phyloP scores from a whole-genome alignment of 164 flowering plant species.

The Chimonanthus praecox region DNA sequence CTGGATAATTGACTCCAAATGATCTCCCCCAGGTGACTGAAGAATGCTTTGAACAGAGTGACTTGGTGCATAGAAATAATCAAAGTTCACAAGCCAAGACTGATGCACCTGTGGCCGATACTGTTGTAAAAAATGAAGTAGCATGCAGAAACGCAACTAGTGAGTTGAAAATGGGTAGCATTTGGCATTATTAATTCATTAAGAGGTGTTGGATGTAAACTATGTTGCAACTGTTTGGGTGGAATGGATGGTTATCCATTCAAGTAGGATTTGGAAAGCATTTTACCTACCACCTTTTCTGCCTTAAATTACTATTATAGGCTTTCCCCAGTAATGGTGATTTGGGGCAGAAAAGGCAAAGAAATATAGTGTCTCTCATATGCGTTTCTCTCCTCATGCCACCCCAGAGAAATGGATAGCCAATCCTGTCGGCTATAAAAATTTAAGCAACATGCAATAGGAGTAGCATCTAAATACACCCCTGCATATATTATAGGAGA shows the following conservation, averaged over 20 bases:
- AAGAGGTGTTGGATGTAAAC: too few species aligned
- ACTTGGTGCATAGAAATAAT: constrained; percentile 13
- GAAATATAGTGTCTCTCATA: background rate
- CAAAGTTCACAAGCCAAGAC: constrained; percentile 7
- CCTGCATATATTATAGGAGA: background rate
- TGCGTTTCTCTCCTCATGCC: background rate
- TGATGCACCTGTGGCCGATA: background rate
- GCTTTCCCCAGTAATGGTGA: background rate
- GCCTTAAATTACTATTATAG: too few species aligned
- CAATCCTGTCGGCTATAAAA: background rate
- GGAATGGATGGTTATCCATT: too few species aligned
- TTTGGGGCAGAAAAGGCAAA: background rate
- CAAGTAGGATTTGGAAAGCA: too few species aligned
- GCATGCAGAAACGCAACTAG: background rate
- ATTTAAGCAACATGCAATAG: background rate
- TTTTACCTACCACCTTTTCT: too few species aligned
- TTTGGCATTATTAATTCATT: background rate
- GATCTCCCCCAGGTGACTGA: constrained; percentile 10
- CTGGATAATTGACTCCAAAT: background rate
- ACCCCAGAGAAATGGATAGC: background rate
- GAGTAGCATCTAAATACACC: background rate
- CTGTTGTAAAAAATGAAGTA: background rate
- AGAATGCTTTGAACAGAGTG: constrained; percentile 15
- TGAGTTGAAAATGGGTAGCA: background rate
- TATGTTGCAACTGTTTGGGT: too few species aligned